These are phyloP conservation scores for Metschnikowia proteae DNA, from an alignment of 805 yeast genomes.

Conservation along the genomic window DNA sequence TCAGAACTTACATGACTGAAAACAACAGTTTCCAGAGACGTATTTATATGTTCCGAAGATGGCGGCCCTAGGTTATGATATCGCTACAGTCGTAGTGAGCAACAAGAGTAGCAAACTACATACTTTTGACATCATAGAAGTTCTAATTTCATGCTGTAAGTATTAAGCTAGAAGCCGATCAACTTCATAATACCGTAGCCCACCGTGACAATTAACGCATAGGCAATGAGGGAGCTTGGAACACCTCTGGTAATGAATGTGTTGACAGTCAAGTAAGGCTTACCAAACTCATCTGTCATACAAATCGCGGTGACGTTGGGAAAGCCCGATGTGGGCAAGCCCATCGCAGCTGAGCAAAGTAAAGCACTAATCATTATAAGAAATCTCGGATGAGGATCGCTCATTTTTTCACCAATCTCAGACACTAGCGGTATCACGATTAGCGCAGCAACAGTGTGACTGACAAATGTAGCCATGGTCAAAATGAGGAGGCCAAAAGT, in stretches of 20 bases:
- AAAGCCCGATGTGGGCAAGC: conserved; percentile 94
- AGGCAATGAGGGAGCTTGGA: conserved; percentile 77
- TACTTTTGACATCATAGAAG: not conserved
- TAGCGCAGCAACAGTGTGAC: conserved; percentile 96
- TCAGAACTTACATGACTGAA: not conserved
- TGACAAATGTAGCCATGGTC: conserved; percentile 88
- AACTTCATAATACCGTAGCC: conserved; percentile 70
- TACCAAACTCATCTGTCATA: conserved; percentile 87
- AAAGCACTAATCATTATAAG: conserved; percentile 63
- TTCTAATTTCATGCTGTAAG: not conserved
- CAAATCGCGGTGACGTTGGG: conserved; percentile 98
- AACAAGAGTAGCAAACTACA: not conserved
- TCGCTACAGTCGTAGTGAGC: no score
- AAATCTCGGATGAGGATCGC: conserved; percentile 80
- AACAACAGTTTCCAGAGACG: no score
- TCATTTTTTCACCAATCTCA: conserved; percentile 75
- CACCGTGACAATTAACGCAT: conserved; percentile 65
- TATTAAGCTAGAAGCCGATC: conserved; percentile 25
- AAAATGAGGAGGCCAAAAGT: conserved; percentile 72
- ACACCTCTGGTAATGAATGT: conserved; percentile 89
- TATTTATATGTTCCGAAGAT: no score
- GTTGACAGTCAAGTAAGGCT: conserved; percentile 80
- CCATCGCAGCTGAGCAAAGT: conserved; percentile 95
- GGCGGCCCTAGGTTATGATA: no score
- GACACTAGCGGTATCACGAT: conserved; percentile 87